Percentiles rank a stretch among this genome's conserved stretches.
These are phyloP conservation scores for Mayamaea pseudoterrestris DNA, from an alignment of 108 stramenopile species.

Conservation along the genomic window DNA sequence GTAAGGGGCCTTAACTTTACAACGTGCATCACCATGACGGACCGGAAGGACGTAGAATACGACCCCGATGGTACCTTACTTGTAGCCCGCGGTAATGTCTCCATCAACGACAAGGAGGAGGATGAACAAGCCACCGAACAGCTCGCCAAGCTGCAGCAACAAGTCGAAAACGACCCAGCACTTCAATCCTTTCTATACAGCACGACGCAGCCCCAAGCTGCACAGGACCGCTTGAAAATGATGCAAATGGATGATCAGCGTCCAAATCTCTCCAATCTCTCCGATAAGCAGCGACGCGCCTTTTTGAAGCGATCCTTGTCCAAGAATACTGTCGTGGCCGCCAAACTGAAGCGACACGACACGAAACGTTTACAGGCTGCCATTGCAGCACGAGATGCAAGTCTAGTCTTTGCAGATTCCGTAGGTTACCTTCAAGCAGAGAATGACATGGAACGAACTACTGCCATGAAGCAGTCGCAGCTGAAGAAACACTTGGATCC, in stretches of 20 bases:
- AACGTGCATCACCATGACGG: too few relatives aligned
- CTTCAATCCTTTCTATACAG: not conserved
- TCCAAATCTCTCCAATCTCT: slow-evolving; percentile 10
- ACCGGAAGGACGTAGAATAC: too few relatives aligned
- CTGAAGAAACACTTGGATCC: slow-evolving; percentile 38
- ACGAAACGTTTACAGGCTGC: slow-evolving; percentile 60
- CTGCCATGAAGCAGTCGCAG: slow-evolving; percentile 40
- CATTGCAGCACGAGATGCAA: slow-evolving; percentile 58
- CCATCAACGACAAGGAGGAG: too few relatives aligned
- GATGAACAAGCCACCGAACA: too few relatives aligned
- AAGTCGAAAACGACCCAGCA: not conserved
- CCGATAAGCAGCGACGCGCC: slow-evolving; percentile 35
- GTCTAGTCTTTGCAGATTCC: slow-evolving; percentile 52
- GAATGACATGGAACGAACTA: slow-evolving; percentile 67
- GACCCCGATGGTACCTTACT: too few relatives aligned
- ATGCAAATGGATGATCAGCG: slow-evolving; percentile 8
- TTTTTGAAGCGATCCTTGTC: slow-evolving; percentile 16
- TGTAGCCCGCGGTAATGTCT: too few relatives aligned
- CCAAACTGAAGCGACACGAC: slow-evolving; percentile 28
- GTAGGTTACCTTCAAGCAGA: slow-evolving; percentile 61
- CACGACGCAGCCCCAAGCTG: not conserved
- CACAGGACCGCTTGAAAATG: slow-evolving; percentile 5
- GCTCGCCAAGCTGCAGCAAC: too few relatives aligned
- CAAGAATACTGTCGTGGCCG: slow-evolving; percentile 16
- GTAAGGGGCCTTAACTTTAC: too few relatives aligned